Evolutionary conservation across 768 basidiomycete genomes (phyloP).

Genomic region (Kwoniella pini): DNA sequence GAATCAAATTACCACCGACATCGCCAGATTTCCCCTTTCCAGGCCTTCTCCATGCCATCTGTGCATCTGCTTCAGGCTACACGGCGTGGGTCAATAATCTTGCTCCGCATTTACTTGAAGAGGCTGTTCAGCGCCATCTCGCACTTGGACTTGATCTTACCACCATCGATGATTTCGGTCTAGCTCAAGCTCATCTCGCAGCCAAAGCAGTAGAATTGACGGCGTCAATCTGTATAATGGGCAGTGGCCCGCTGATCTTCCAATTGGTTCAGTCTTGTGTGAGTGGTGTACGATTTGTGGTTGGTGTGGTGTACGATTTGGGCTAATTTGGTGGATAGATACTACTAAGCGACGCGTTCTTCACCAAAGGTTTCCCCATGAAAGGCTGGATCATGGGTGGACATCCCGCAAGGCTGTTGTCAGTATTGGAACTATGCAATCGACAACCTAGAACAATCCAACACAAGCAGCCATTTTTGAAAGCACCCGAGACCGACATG

Average conservation of each 20-base stretch:
- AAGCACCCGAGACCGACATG: conserved; percentile 21
- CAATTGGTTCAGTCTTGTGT: conserved; percentile 39
- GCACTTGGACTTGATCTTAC: conserved; percentile 28
- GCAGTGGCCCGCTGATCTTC: conserved; percentile 28
- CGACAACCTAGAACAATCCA: conserved; percentile 16
- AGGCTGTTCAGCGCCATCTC: conserved; percentile 18
- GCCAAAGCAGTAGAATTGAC: conserved; percentile 21
- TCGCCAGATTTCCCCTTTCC: conserved; percentile 73
- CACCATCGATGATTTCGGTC: conserved; percentile 40
- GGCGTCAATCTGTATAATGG: conserved; percentile 29
- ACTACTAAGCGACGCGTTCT: conserved; percentile 42
- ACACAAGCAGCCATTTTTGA: conserved; percentile 32
- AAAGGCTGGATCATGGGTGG: conserved; percentile 43
- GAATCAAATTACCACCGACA: conserved; percentile 65
- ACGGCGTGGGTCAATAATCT: conserved; percentile 60
- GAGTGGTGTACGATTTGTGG: conserved; percentile 28
- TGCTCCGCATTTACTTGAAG: conserved; percentile 46
- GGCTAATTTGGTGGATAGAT: conserved; percentile 12
- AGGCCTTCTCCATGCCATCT: conserved; percentile 80
- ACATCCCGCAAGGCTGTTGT: conserved; percentile 31
- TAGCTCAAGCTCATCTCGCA: conserved; percentile 32
- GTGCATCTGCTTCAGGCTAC: conserved; percentile 74
- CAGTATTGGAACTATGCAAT: conserved; percentile 38
- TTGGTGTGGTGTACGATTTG: neutral
- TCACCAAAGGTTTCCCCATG: conserved; percentile 37